Evolutionary conservation across 1,139 yeast species (phyloP), one percentile per base, ranked within the genome.

Genomic region (Blastobotrys persicus): DNA sequence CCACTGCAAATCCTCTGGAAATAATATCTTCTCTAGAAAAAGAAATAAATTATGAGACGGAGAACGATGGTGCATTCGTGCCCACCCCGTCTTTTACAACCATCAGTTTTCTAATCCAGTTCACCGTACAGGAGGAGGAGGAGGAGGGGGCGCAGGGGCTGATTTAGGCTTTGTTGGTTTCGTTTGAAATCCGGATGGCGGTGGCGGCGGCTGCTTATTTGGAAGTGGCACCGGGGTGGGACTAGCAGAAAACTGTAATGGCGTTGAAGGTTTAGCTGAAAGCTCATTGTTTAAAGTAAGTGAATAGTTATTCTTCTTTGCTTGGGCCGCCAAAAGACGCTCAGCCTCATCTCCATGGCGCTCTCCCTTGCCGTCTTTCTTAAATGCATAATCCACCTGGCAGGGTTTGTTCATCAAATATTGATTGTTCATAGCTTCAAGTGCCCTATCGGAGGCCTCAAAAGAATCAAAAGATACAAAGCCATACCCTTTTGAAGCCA

Each of bases 341-440:
- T 91, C 97, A 0, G 81, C 81, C 26, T 75, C 76, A 59, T 85
- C 94, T n/a, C 97, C 97, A 60, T 88, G 95, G 43, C 79, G 75
- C 45, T 73, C 75, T 48, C 75, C 79, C 46, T 74, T 74, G 14
- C 78, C 74, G 52, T 79, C 80, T 56, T 78, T 81, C 65, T 87
- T 88, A 61, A 75, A 81, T 0, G 96, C 95, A 64, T 88, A 91
- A 26, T 78, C 77, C 2, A 91, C 73, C 2, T 70, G 65, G 1
- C 88, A 72, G 37, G 78, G 78, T 48, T 76, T 75, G 64, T 88
- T 88, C 81, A 87, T 80, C 14, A 92, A 69, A 47, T 79, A 74
- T 50, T 80, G 81, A 3, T 85, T 85, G 59, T 88, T 75, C 81
- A 91, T 77, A 49, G 79, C 78, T 41, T 74, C 78, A 11, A 89